These are phyloP conservation scores for Metarhizium album DNA, from an alignment of 2,329 filamentous ascomycete species.

Conservation along the genomic window DNA sequence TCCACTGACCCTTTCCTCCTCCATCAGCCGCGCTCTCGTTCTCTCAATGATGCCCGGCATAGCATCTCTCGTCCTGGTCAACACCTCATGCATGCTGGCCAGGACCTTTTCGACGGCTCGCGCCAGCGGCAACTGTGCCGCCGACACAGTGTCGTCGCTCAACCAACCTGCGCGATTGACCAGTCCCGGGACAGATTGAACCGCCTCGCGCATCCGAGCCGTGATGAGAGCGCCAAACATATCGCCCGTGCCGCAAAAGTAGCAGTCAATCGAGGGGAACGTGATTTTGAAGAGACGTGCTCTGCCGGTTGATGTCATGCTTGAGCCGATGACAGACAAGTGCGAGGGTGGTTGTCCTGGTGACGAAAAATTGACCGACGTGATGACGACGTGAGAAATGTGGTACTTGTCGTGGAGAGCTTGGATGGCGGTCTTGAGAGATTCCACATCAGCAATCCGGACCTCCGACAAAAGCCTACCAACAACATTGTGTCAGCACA, in stretches of 20 bases:
- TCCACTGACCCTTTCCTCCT: constrained; percentile 34
- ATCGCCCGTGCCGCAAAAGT: constrained; percentile 93
- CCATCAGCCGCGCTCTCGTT: constrained; percentile 30
- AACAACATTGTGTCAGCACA: constrained; percentile 3
- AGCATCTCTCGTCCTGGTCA: constrained; percentile 56
- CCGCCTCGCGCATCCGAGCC: constrained; percentile 77
- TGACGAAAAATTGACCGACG: constrained; percentile 63
- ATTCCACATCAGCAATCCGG: constrained; percentile 64
- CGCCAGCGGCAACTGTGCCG: constrained; percentile 69
- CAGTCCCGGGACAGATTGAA: constrained; percentile 37
- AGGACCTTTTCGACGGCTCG: constrained; percentile 77
- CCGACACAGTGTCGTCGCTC: constrained; percentile 58
- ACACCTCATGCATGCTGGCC: constrained; percentile 82
- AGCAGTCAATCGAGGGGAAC: constrained; percentile 80
- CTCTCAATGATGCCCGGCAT: constrained; percentile 42
- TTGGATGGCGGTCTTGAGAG: constrained; percentile 63
- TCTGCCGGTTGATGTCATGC: constrained; percentile 47
- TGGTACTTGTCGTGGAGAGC: constrained; percentile 65
- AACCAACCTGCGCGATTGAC: constrained; percentile 56
- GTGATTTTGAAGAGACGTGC: constrained; percentile 83
- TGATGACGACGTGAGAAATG: constrained; percentile 85
- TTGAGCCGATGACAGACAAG: constrained; percentile 69
- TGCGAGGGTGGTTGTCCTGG: constrained; percentile 37
- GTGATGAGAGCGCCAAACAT: constrained; percentile 95
- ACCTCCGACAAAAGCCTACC: constrained; percentile 81